Base-by-base conservation (phyloP, 2,329 filamentous ascomycete genomes). In the Gremmenia infestans region DNA sequence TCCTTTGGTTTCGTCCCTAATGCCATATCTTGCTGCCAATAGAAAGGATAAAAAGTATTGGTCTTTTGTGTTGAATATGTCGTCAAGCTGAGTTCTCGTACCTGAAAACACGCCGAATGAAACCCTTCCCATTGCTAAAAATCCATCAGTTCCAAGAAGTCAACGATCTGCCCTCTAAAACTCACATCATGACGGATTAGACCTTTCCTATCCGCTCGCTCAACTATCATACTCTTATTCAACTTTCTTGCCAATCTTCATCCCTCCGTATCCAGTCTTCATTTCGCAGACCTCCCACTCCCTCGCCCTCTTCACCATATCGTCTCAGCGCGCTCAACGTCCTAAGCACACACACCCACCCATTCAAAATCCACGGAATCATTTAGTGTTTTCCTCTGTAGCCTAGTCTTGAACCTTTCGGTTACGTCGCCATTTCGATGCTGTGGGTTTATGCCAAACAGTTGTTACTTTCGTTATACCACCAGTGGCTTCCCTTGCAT, bases 401-500 rank as follows among this genome's bases (percentile, higher is more conserved):
- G 36, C 25, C 51, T 50, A 55, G 25, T 56, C 49, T n/a, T 7
- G 19, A 22, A 17, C 2, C 60, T 63, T 63, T 22, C 47, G 35
- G n/a, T 17, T 4, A 12, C 15, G 23, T 55, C 11, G 6, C 32
- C 42, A 25, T 52, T 53, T 1, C 53, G 54, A 1, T 50, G 23
- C 12, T 61, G 49, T 8, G 65, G 63, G 54, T 62, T 61, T 15
- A 67, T 66, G 3, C 50, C 9, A 67, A 35, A 0, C 56, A 23
- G 12, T 42, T 37, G 54, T 60, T 64, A 2, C 32, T 37, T 36
- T 65, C 63, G 48, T 63, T 63, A 37, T 54, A 61, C 64, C 61
- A 66, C 66, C 64, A 68, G 50, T 67, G 65, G 2, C 61, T 55
- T 45, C 1, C 53, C 48, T 12, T 57, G 51, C 55, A 64, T 55